phyloP scores from a whole-genome alignment of 345 rosid species.

The Aurinia saxatilis region DNA sequence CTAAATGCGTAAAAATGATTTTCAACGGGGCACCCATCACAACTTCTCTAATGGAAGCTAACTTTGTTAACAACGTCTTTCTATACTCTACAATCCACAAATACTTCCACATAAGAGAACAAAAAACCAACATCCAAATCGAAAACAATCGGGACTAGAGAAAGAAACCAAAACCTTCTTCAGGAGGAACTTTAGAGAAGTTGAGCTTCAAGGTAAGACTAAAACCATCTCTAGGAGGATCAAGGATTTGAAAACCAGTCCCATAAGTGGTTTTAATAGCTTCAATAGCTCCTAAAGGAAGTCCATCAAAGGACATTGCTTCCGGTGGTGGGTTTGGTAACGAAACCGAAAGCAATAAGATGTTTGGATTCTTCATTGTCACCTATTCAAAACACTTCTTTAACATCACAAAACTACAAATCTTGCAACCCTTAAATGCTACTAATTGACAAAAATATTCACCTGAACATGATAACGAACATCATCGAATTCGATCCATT shows the following conservation, averaged over 20 bases:
- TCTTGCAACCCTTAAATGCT: not conserved
- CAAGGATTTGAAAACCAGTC: constrained; percentile 77
- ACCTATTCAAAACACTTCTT: constrained; percentile 40
- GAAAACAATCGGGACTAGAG: constrained; percentile 22
- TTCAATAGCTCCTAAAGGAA: constrained; percentile 92
- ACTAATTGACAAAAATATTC: not conserved
- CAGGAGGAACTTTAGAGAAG: constrained; percentile 71
- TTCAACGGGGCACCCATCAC: constrained; percentile 90
- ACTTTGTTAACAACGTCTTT: constrained; percentile 50
- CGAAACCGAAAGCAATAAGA: constrained; percentile 64
- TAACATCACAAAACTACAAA: not conserved
- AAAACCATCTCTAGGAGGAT: constrained; percentile 96
- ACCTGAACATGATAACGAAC: constrained; percentile 96
- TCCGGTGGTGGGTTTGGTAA: constrained; percentile 86
- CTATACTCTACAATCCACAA: constrained; percentile 43
- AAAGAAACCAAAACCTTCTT: constrained; percentile 78
- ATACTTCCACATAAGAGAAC: not conserved
- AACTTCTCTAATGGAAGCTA: constrained; percentile 89
- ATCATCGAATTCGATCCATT: constrained; percentile 93
- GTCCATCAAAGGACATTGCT: constrained; percentile 70
- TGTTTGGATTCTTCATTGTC: constrained; percentile 76
- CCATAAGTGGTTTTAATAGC: constrained; percentile 84
- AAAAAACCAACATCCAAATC: not conserved
- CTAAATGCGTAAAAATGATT: constrained; percentile 60
- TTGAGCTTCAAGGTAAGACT: constrained; percentile 89